Evolutionary conservation across 2,329 filamentous ascomycete species (phyloP).

Genomic region (Lithohypha guttulata): DNA sequence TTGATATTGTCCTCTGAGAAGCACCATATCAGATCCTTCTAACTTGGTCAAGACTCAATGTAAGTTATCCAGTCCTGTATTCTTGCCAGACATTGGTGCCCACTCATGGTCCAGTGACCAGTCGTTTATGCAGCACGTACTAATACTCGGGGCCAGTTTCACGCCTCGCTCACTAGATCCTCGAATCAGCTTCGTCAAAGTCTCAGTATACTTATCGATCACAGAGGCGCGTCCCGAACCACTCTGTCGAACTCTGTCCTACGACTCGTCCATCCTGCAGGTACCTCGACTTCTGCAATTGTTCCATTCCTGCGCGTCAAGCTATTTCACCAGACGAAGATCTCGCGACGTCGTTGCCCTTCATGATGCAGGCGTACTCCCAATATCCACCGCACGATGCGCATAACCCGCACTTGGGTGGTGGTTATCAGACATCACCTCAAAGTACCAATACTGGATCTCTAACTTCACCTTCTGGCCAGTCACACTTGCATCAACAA

Average conservation of each 20-base stretch:
- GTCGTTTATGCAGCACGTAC: conserved; percentile 31
- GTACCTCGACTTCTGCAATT: conserved; percentile 12
- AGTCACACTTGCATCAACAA: conserved; percentile 51
- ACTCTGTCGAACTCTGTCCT: conserved; percentile 8
- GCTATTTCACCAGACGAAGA: no score
- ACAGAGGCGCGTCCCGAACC: conserved; percentile 12
- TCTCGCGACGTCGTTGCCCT: conserved; percentile 18
- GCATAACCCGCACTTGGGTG: conserved; percentile 48
- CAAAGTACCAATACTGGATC: conserved; percentile 37
- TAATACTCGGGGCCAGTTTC: conserved; percentile 32
- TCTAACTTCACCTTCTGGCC: conserved; percentile 64
- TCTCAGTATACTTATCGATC: conserved; percentile 15
- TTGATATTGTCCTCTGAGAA: conserved; percentile 7
- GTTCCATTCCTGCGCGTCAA: no score
- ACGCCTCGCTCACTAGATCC: conserved; percentile 27
- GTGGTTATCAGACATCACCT: conserved; percentile 54
- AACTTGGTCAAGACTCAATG: conserved; percentile 3
- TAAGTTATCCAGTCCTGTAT: conserved; percentile 18
- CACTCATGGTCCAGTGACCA: conserved; percentile 32
- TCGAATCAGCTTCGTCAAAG: conserved; percentile 31
- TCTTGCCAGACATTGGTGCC: conserved; percentile 16
- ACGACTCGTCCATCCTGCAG: not conserved
- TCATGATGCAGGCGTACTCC: conserved; percentile 65
- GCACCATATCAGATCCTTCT: conserved; percentile 1
- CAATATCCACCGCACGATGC: conserved; percentile 58